A percentile compares a stretch with the other conserved stretches of the same genome.
phyloP scores from a whole-genome alignment of 768 basidiomycete species.

The Sutorius australiensis region DNA sequence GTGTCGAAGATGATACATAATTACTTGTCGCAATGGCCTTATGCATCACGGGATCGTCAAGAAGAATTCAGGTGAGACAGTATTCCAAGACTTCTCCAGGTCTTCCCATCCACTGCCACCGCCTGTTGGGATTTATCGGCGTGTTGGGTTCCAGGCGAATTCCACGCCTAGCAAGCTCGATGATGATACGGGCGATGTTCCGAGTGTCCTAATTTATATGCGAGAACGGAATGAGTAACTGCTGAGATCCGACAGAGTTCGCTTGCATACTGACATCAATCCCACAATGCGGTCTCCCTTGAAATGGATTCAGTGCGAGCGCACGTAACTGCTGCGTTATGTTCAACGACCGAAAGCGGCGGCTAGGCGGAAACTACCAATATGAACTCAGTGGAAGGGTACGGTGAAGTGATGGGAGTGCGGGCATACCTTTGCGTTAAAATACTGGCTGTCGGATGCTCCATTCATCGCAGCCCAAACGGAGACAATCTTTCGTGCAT shows the following conservation, averaged over 20 bases:
- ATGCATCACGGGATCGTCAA: conserved; percentile 11
- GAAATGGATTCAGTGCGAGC: conserved; percentile 71
- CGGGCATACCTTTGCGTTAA: conserved; percentile 15
- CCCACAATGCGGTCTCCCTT: conserved; percentile 84
- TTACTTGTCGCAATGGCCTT: conserved; percentile 1
- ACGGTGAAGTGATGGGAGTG: background rate
- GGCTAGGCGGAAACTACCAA: conserved; percentile 15
- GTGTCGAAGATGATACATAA: background rate
- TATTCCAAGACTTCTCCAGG: conserved; percentile 61
- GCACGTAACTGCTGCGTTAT: conserved; percentile 70
- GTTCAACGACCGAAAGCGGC: conserved; percentile 44
- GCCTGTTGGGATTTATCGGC: conserved; percentile 55
- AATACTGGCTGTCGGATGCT: conserved; percentile 3
- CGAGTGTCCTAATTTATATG: conserved; percentile 65
- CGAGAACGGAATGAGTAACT: background rate
- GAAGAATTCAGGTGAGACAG: conserved; percentile 20
- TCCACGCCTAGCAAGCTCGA: conserved; percentile 70
- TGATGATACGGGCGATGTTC: conserved; percentile 80
- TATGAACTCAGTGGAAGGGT: background rate
- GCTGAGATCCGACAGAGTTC: conserved; percentile 1
- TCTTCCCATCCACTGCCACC: conserved; percentile 88
- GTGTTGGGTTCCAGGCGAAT: conserved; percentile 72
- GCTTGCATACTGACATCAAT: conserved; percentile 68
- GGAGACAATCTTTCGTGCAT: conserved; percentile 62
- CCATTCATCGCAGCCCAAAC: conserved; percentile 34